Conservation (phyloP, 78 protist genomes). For the slime mould (Dictyostelium discoideum) region DNA sequence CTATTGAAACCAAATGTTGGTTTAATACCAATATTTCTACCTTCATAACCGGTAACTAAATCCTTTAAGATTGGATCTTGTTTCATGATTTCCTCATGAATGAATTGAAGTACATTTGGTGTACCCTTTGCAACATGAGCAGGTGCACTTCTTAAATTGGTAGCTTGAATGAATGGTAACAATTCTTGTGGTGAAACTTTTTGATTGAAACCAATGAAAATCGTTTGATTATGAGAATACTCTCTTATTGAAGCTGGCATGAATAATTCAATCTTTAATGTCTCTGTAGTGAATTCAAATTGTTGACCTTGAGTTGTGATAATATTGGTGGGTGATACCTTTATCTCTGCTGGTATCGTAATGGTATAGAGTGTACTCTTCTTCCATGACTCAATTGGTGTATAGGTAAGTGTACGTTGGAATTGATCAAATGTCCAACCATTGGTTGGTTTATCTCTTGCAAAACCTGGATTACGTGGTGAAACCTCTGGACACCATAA, state of each 20-base stretch:
- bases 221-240: slow-evolving; percentile 31
- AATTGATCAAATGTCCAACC: slow-evolving; percentile 50
- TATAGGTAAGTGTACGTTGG: neutral
- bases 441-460: slow-evolving; percentile 25
- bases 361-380: slow-evolving; percentile 27
- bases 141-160: neutral
- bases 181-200: slow-evolving; percentile 29
- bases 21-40: slow-evolving; percentile 65
- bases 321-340: neutral
- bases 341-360: slow-evolving; percentile 19
- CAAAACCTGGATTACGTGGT: slow-evolving; percentile 52
- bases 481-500: slow-evolving; percentile 60
- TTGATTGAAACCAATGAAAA: slow-evolving; percentile 60
- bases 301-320: neutral
- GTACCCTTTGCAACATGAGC: neutral
- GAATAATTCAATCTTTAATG: neutral
- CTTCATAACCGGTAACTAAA: slow-evolving; percentile 18
- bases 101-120: neutral
- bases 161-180: neutral
- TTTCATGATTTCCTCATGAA: slow-evolving; percentile 61
- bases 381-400: slow-evolving; percentile 65
- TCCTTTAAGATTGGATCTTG: slow-evolving; percentile 33
- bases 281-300: slow-evolving; percentile 35
- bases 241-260: neutral
- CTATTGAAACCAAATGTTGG: slow-evolving; percentile 37